A percentile compares a stretch with the other conserved stretches of the same genome.
These are phyloP conservation scores for Nitzschia palea DNA, from an alignment of 108 stramenopile species.

Conservation along the genomic window DNA sequence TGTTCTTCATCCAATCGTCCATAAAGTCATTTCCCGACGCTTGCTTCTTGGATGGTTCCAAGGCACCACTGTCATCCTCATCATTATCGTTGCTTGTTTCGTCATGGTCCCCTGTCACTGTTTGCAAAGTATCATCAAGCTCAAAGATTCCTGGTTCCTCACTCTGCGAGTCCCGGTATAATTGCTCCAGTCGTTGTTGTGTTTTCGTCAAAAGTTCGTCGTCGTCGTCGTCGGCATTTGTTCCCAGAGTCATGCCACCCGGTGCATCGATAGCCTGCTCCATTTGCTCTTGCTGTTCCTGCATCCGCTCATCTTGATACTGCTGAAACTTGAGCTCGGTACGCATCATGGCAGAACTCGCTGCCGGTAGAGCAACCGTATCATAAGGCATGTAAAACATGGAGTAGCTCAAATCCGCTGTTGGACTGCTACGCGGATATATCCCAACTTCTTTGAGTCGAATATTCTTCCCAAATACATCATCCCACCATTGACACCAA, in stretches of 20 bases:
- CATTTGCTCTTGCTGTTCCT: constrained; percentile 19
- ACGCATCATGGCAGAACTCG: constrained; percentile 25
- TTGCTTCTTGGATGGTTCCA: constrained; percentile 1
- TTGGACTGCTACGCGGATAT: constrained; percentile 35
- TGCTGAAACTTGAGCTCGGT: constrained; percentile 37
- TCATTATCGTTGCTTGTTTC: constrained; percentile 35
- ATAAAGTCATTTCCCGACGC: constrained; percentile 25
- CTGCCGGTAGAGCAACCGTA: constrained; percentile 36
- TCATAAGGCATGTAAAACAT: constrained; percentile 47
- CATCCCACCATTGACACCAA: constrained; percentile 82
- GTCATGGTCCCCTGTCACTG: not conserved
- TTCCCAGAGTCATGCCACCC: constrained; percentile 1
- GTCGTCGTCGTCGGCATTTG: constrained; percentile 17
- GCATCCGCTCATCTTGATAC: constrained; percentile 44
- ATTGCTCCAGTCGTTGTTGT: constrained; percentile 30
- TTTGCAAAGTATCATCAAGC: not conserved
- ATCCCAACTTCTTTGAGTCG: constrained; percentile 70
- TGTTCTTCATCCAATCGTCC: constrained; percentile 28
- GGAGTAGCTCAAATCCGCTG: constrained; percentile 14
- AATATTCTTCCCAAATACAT: constrained; percentile 54
- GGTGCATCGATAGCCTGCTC: not conserved
- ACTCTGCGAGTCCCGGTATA: constrained; percentile 12
- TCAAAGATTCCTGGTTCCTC: not conserved
- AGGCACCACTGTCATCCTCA: constrained; percentile 18
- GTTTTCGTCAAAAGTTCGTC: constrained; percentile 36